phyloP scores from a whole-genome alignment of 2,329 filamentous ascomycete genomes.

The Colletotrichum scovillei region DNA sequence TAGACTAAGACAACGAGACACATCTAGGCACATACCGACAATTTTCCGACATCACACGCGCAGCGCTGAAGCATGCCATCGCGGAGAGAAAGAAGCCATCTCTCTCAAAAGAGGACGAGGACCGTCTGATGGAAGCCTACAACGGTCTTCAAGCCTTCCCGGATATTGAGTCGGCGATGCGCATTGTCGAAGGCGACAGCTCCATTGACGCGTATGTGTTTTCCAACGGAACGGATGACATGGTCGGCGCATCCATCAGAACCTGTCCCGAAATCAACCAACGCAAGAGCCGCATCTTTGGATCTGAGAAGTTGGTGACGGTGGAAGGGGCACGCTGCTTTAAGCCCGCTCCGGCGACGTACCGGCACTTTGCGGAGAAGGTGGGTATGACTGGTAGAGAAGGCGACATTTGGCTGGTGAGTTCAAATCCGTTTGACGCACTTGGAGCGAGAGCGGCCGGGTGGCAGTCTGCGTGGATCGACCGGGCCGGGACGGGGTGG shows the following conservation, averaged over 20 bases:
- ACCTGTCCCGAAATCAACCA: constrained; percentile 64
- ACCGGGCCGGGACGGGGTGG: constrained; percentile 73
- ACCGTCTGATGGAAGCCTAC: constrained; percentile 71
- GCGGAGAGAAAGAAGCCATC: constrained; percentile 66
- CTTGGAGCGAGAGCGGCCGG: constrained; percentile 72
- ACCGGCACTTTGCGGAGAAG: constrained; percentile 66
- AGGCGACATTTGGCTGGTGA: constrained; percentile 74
- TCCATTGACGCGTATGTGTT: constrained; percentile 70
- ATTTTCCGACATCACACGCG: constrained; percentile 72
- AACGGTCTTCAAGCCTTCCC: constrained; percentile 72
- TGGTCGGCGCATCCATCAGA: constrained; percentile 71
- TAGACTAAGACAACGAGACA: background rate
- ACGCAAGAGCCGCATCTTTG: constrained; percentile 57
- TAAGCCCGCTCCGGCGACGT: constrained; percentile 74
- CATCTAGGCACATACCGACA: constrained; percentile 66
- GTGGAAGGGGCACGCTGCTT: constrained; percentile 70
- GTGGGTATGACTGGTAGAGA: constrained; percentile 58
- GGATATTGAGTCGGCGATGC: constrained; percentile 68
- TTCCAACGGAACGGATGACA: constrained; percentile 74
- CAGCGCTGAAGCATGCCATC: constrained; percentile 72
- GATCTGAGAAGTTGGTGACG: constrained; percentile 60
- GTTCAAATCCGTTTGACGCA: constrained; percentile 79
- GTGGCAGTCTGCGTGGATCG: constrained; percentile 75
- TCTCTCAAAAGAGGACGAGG: constrained; percentile 55
- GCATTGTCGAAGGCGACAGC: constrained; percentile 52